phyloP scores from a whole-genome alignment of 2,329 filamentous ascomycete species.

The Paracoccidioides brasiliensis region DNA sequence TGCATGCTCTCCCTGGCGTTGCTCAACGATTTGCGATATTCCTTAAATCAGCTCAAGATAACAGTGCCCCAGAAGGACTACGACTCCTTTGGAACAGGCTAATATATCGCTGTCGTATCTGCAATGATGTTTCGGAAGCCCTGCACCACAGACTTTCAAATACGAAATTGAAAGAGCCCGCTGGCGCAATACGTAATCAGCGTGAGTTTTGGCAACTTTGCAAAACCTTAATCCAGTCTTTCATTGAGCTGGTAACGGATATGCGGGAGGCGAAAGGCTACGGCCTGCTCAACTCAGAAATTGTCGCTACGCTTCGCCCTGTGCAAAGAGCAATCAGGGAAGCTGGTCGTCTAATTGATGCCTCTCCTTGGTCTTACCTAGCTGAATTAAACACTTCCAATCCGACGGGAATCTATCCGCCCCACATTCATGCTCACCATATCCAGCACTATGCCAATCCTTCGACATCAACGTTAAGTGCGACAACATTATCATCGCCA shows the following conservation, averaged over 20 bases:
- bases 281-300: constrained; percentile 47
- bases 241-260: constrained; percentile 35
- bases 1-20: constrained; percentile 57
- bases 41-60: constrained; percentile 50
- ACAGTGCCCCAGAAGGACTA: constrained; percentile 46
- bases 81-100: constrained; percentile 56
- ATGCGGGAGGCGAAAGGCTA: constrained; percentile 35
- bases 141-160: constrained; percentile 60
- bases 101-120: constrained; percentile 56
- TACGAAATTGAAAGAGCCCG: constrained; percentile 76
- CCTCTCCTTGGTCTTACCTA: constrained; percentile 50
- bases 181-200: constrained; percentile 47
- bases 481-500: constrained; percentile 22
- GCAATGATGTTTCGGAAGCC: constrained; percentile 59
- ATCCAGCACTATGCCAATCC: constrained; percentile 18
- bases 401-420: constrained; percentile 19
- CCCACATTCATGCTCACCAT: constrained; percentile 12
- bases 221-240: constrained; percentile 43
- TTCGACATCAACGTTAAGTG: constrained; percentile 13
- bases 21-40: constrained; percentile 52
- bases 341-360: constrained; percentile 57
- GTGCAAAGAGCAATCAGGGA: constrained; percentile 76
- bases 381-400: constrained; percentile 28
- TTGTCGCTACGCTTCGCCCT: constrained; percentile 60
- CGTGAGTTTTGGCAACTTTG: constrained; percentile 56